A percentile compares a stretch with the other conserved stretches of the same genome.
These are phyloP conservation scores for Mallotus japonicus DNA, from an alignment of 441 rosid genomes.

Conservation along the genomic window DNA sequence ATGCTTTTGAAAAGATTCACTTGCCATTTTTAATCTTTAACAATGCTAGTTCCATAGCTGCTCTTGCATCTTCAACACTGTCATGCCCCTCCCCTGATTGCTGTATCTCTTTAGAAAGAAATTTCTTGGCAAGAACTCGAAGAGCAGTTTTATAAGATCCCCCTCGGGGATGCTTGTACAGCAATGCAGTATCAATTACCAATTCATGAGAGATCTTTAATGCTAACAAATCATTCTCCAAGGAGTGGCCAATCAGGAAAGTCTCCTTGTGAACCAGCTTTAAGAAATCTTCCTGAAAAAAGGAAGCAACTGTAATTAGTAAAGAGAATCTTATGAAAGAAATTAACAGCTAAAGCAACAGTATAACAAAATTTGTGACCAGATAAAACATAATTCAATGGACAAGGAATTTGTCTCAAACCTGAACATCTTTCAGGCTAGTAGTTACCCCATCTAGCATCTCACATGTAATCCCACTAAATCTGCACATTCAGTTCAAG, in stretches of 20 bases:
- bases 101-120: slow-evolving; percentile 84
- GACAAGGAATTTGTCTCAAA: slow-evolving; percentile 1
- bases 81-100: slow-evolving; percentile 80
- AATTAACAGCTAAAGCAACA: slow-evolving; percentile 9
- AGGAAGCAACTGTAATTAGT: slow-evolving; percentile 28
- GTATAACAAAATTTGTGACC: not conserved
- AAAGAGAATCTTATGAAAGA: slow-evolving; percentile 20
- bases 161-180: slow-evolving; percentile 83
- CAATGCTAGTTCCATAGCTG: slow-evolving; percentile 85
- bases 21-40: slow-evolving; percentile 80
- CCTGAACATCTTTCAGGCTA: slow-evolving; percentile 66
- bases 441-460: slow-evolving; percentile 84
- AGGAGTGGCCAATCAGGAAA: slow-evolving; percentile 85
- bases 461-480: slow-evolving; percentile 82
- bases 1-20: slow-evolving; percentile 22
- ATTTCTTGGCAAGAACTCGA: slow-evolving; percentile 76
- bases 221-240: slow-evolving; percentile 90
- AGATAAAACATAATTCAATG: not conserved
- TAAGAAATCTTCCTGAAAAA: slow-evolving; percentile 73
- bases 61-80: slow-evolving; percentile 89
- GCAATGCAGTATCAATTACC: slow-evolving; percentile 90
- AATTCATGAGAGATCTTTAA: slow-evolving; percentile 73
- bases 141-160: slow-evolving; percentile 83
- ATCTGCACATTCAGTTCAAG: slow-evolving; percentile 45
- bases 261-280: slow-evolving; percentile 85